These are phyloP conservation scores for Penicillium sp. DNA, from an alignment of 2,329 filamentous ascomycete genomes.

Conservation along the genomic window DNA sequence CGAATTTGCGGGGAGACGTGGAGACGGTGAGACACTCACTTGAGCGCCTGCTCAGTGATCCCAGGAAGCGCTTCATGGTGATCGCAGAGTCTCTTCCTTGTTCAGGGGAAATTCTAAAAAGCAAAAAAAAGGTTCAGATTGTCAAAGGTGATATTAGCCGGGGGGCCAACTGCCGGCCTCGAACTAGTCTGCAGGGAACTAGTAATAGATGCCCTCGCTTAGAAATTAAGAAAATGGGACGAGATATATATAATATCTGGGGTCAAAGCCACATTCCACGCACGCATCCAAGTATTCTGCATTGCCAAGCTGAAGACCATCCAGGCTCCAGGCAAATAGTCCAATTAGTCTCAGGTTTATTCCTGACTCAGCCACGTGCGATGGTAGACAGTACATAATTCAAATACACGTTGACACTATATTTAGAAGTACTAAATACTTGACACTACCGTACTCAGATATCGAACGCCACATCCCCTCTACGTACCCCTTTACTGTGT, in stretches of 20 bases:
- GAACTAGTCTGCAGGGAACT: constrained; percentile 3
- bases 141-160: neutral
- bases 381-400: neutral
- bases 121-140: neutral
- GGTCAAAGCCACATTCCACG: constrained; percentile 7
- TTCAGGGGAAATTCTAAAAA: neutral
- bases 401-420: neutral
- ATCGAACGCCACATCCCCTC: too few species aligned
- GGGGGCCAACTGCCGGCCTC: neutral
- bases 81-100: neutral
- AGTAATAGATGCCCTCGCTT: neutral
- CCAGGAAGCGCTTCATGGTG: constrained; percentile 40
- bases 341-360: neutral
- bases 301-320: constrained; percentile 1
- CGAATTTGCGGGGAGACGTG: constrained; percentile 7
- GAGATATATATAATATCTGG: neutral
- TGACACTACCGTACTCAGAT: neutral
- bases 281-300: neutral
- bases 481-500: neutral
- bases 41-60: constrained; percentile 31
- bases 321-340: constrained; percentile 3
- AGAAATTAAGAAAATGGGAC: neutral
- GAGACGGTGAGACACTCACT: constrained; percentile 25
- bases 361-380: neutral
- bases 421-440: constrained; percentile 1